Conservation (phyloP, 352 stramenopile genomes). For the Globisporangium heterothallicum region DNA sequence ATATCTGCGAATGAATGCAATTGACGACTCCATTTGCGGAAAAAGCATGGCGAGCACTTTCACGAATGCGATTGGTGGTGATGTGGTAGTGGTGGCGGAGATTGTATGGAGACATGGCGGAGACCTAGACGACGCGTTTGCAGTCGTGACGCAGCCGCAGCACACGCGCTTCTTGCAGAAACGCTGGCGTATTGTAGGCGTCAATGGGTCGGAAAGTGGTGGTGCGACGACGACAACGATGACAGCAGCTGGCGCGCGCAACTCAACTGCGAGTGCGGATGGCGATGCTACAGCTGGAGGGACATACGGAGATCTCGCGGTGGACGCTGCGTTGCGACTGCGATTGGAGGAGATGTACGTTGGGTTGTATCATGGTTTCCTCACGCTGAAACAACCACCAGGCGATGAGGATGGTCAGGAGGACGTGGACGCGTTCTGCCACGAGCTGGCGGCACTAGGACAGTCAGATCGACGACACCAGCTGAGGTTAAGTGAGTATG, state of each 20-base stretch:
- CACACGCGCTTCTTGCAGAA: constrained; percentile 1
- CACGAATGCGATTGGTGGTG: no score
- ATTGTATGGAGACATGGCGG: constrained; percentile 4
- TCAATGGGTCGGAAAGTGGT: not conserved
- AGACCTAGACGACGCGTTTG: not conserved
- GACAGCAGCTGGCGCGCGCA: not conserved
- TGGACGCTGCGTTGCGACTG: not conserved
- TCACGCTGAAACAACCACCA: not conserved
- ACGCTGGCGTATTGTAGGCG: constrained; percentile 1
- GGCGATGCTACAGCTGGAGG: not conserved
- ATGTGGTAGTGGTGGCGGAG: constrained; percentile 1
- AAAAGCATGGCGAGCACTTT: no score
- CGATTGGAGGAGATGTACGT: constrained; percentile 14
- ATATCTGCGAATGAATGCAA: no score
- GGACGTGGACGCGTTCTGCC: not conserved
- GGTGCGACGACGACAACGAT: not conserved
- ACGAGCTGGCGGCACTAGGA: not conserved
- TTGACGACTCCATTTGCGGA: no score
- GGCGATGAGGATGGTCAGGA: not conserved
- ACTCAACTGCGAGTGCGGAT: not conserved
- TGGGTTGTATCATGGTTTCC: constrained; percentile 6
- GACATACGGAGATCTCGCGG: not conserved
- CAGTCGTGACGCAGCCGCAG: constrained; percentile 2
- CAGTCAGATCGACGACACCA: not conserved
- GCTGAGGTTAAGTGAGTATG: not conserved